Evolutionary conservation across 495 filamentous ascomycete genomes (phyloP), one percentile per base, ranked within the genome.

Genomic region (Tetracladium setigerum): DNA sequence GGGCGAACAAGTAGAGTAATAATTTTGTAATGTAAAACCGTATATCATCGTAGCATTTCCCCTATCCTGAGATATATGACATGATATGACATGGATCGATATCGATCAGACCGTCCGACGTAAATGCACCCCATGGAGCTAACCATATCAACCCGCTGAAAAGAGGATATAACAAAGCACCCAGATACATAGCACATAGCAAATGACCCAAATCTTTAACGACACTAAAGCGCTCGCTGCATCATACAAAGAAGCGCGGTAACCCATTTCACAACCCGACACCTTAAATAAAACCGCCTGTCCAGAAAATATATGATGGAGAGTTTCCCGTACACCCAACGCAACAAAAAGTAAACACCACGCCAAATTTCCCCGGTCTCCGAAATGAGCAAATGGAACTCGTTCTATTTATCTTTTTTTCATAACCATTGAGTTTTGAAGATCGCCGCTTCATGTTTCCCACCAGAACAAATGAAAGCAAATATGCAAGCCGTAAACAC

Each of bases 381-480:
- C 42, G 18, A 52, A 39, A 22, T 46, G 41, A 60, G 27, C 46
- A 57, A 3, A 55, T 54, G 31, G 43, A 53, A 60, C 58, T 58
- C 52, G 49, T 50, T 57, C 52, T 61, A 56, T 61, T 46, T 56
- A 57, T 39, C 46, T 58, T 52, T 47, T 57, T 52, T 46, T 57
- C 50, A 45, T 52, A 47, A 34, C 46, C 49, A 47, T 34, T 33
- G 36, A 27, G 22, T 27, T 14, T n/a, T 52, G 46, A 50, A 57
- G 55, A 52, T 49, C 56, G 53, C 53, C 54, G 53, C 54, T 52
- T 55, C 57, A 44, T 52, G 34, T 47, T 41, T 47, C 49, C 53
- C 19, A 19, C 45, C 38, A 30, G 7, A 52, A 61, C 22, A 27
- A 27, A 27, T 3, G 22, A 27, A 27, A 43, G 32, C 38, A 60